Percentiles rank a stretch among this genome's conserved stretches.
These are phyloP conservation scores for Rubia yunnanensis DNA, from an alignment of 257 asterid species.

Conservation along the genomic window DNA sequence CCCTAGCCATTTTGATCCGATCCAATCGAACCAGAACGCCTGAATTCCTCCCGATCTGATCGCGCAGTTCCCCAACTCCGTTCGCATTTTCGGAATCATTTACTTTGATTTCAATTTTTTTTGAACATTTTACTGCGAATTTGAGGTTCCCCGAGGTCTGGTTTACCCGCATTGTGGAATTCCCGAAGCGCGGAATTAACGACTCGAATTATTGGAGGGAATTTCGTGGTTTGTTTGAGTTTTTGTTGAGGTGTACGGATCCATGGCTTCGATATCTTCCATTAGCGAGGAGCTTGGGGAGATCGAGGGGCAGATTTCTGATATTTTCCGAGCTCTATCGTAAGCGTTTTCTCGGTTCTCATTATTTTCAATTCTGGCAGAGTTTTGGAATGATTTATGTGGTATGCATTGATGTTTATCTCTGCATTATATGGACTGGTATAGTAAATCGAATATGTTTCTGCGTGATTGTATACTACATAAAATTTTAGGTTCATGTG, in stretches of 20 bases:
- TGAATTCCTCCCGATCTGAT: conserved; percentile 16
- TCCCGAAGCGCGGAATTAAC: not conserved
- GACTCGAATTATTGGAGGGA: not conserved
- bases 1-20: conserved; percentile 11
- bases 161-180: conserved; percentile 14
- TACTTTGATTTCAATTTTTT: not conserved
- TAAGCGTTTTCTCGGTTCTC: conserved; percentile 22
- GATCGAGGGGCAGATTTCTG: conserved; percentile 90
- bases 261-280: conserved; percentile 42
- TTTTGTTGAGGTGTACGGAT: not conserved
- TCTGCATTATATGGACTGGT: not conserved
- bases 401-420: not conserved
- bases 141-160: conserved; percentile 9
- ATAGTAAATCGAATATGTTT: not conserved
- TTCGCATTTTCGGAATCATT: not conserved
- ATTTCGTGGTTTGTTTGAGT: not conserved
- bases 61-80: not conserved
- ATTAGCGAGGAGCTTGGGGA: conserved; percentile 84
- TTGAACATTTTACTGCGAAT: not conserved
- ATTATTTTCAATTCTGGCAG: not conserved
- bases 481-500: not conserved
- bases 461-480: not conserved
- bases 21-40: not conserved
- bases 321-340: conserved; percentile 90
- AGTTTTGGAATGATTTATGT: not conserved